Evolutionary conservation across 2,329 filamentous ascomycete species (phyloP), one percentile per base, ranked within the genome.

Genomic region (Cytospora piceae): DNA sequence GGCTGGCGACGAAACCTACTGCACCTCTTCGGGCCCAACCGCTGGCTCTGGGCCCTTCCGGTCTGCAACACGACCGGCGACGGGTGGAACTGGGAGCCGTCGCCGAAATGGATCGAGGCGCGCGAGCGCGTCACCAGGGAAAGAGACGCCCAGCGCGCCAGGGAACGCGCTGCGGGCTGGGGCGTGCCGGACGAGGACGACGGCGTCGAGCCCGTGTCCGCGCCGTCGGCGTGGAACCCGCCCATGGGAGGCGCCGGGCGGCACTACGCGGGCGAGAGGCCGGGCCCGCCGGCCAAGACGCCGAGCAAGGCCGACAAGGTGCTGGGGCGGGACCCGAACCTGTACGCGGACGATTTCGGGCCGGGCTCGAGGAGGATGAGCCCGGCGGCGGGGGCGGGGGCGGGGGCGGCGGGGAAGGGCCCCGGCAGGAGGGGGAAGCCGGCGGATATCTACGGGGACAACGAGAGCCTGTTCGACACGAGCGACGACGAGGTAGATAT

Each of bases 51-150:
- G 94, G 79, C 83, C 32, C 68, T 98, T 1, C 95, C 95, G 0
- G 80, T 98, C 55, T 87, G 86, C 76, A 98, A 91, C 73, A 96
- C 93, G 2, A 91, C 87, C 0, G 94, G 94, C 39, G 92, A 99
- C 75, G 95, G 95, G 27, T 99, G 94, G 94, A 84, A 83, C 54
- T 99, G 95, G 95, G 93, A 97, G 72, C 86, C 94, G 0, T 96
- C 88, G 73, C 83, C 86, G 0, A 87, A 86, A 70, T 99, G 95
- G 91, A 69, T 91, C 3, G 87, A 89, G 42, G 90, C 89, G 4
- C 83, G 89, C 53, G 88, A 93, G 7, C 80, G 80, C 24, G 81
- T 93, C n/a, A 78, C 80, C 5, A 70, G 73, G 12, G 86, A 89
- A 67, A 79, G 87, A 55, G 81, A 85, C 61, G 80, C 84, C 58